Evolutionary conservation across 441 rosid genomes (phyloP), one percentile per base, ranked within the genome.

Genomic region (Kokia cookei): DNA sequence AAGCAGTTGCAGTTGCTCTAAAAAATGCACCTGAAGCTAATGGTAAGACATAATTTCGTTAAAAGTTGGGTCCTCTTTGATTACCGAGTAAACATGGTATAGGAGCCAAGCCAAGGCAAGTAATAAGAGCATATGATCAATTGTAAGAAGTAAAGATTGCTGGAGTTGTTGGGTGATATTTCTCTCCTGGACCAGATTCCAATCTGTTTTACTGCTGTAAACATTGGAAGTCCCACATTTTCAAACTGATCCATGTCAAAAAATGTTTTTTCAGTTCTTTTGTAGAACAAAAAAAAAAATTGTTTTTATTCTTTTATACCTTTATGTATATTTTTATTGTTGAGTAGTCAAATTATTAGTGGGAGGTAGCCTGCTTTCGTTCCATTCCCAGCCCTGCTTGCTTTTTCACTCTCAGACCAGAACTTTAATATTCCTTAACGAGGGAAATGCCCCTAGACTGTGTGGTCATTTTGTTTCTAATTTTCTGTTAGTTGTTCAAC

Each of bases 1-100:
- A 96, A 88, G 97, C 93, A 72, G 96, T 93, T 73, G 93, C 99
- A 62, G 73, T 92, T 60, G 89, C 97, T 61, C 86, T 96, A 68
- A 88, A 90, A 82, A 92, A 90, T 83, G 93, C 90, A 76, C 91
- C 90, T 3, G 92, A 89, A 77, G 97, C 99, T 76, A 96, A 96
- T 86, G 98, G 99, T 96, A 84, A 89, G 89, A 79, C 61, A 73
- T 62, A 62, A 27, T 12, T 43, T 74, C 35, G 53, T 58, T 70
- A 0, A 57, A 50, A 19, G 53, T 37, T 77, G 74, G 74, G 69
- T 80, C 61, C 60, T 27, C 43, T 32, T 65, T 50, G 62, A 59
- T 79, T 66, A 32, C 60, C 70, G 45, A 24, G 22, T 47, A 26
- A 73, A 43, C 40, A 72, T 66, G 51, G 22, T 32, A 5, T 35